phyloP scores from a whole-genome alignment of 192 early-diverging fungal species.

The Entomortierella parvispora region DNA sequence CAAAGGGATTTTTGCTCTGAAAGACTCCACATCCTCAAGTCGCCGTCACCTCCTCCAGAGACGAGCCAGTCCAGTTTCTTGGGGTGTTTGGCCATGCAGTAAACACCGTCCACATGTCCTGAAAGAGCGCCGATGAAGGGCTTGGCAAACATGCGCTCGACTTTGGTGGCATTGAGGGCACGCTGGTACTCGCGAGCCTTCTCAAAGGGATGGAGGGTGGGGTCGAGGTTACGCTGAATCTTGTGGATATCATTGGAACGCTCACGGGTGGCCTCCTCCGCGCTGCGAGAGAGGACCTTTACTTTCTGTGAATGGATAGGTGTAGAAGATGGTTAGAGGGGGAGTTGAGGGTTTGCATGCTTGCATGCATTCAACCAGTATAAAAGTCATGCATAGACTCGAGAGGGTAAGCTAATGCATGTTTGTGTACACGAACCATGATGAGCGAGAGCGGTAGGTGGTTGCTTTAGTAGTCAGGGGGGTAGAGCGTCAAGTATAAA shows the following conservation, averaged over 20 bases:
- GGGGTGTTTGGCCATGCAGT: conserved; percentile 95
- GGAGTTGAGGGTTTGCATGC: too few relatives aligned
- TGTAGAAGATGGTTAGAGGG: neutral
- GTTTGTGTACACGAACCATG: too few relatives aligned
- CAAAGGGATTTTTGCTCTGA: conserved; percentile 80
- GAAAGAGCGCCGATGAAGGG: conserved; percentile 91
- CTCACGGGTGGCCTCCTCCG: conserved; percentile 82
- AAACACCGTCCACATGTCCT: conserved; percentile 97
- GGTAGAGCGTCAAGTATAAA: too few relatives aligned
- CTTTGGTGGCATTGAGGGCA: conserved; percentile 92
- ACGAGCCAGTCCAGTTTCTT: conserved; percentile 82
- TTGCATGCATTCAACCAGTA: neutral
- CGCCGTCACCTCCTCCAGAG: conserved; percentile 95
- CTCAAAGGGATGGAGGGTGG: conserved; percentile 93
- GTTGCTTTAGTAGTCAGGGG: too few relatives aligned
- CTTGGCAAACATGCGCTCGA: conserved; percentile 96
- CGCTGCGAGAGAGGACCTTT: conserved; percentile 89
- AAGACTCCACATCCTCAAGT: conserved; percentile 93
- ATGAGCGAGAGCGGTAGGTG: too few relatives aligned
- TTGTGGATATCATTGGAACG: conserved; percentile 88
- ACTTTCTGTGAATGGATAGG: conserved; percentile 81
- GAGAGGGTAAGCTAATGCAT: too few relatives aligned
- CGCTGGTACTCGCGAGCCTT: conserved; percentile 94
- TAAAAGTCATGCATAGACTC: too few relatives aligned
- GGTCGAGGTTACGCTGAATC: conserved; percentile 90